Percentiles rank a stretch among this genome's conserved stretches.
These are phyloP conservation scores for Apocynum venetum DNA, from an alignment of 257 asterid species.

Conservation along the genomic window DNA sequence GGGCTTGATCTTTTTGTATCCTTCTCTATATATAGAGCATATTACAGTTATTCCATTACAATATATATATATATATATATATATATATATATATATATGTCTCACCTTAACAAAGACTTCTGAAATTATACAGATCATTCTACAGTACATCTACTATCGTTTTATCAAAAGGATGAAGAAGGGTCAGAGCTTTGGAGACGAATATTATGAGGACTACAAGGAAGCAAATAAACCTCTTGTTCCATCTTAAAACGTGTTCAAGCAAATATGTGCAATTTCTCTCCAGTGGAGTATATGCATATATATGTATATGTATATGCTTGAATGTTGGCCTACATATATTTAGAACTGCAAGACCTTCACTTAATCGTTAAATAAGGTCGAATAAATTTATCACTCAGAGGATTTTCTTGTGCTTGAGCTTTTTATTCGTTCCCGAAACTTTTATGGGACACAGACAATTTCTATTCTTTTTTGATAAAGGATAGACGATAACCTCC, in stretches of 20 bases:
- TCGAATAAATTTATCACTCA: too few relatives aligned
- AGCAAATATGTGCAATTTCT: neutral
- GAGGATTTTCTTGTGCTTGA: too few relatives aligned
- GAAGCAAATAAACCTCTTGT: slow-evolving; percentile 1
- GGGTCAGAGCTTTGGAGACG: neutral
- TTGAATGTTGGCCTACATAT: too few relatives aligned
- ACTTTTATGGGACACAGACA: too few relatives aligned
- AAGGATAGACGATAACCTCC: too few relatives aligned
- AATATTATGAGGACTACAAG: neutral
- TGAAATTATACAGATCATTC: slow-evolving; percentile 30
- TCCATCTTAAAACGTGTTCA: neutral
- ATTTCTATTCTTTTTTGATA: too few relatives aligned
- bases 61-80: too few relatives aligned
- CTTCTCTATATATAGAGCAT: slow-evolving; percentile 12
- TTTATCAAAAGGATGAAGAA: slow-evolving; percentile 23
- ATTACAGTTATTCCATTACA: neutral
- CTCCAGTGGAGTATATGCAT: neutral
- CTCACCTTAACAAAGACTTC: slow-evolving; percentile 12
- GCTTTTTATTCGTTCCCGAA: too few relatives aligned
- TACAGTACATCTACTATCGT: slow-evolving; percentile 45
- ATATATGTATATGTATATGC: too few relatives aligned
- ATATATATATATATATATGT: neutral
- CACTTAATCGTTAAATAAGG: too few relatives aligned
- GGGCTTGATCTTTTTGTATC: slow-evolving; percentile 53
- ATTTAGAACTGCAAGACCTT: too few relatives aligned